phyloP scores from a whole-genome alignment of 2,329 filamentous ascomycete species.

The Balansia obtecta region DNA sequence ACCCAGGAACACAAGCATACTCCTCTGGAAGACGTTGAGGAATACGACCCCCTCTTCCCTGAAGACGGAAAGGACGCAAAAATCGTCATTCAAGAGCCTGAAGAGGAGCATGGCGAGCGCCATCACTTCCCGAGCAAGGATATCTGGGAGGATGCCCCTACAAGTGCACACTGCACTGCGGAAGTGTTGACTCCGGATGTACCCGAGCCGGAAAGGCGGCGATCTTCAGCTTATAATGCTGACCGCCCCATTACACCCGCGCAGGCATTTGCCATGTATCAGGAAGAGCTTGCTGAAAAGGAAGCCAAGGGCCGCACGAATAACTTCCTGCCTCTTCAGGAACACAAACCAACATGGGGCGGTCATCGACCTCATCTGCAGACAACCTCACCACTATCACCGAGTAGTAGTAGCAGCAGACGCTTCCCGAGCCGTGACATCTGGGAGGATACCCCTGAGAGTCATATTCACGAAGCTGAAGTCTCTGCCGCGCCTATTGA shows the following conservation, averaged over 20 bases:
- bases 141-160: constrained; percentile 92
- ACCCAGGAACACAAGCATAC: constrained; percentile 46
- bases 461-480: constrained; percentile 65
- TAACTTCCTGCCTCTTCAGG: constrained; percentile 15
- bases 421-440: constrained; percentile 87
- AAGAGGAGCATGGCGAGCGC: constrained; percentile 39
- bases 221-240: constrained; percentile 15
- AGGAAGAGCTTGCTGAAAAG: constrained; percentile 52
- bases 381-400: constrained; percentile 30
- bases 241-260: constrained; percentile 41
- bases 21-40: constrained; percentile 75
- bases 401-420: constrained; percentile 43
- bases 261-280: constrained; percentile 52
- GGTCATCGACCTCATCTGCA: constrained; percentile 36
- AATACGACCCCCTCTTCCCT: constrained; percentile 90
- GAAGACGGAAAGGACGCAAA: constrained; percentile 51
- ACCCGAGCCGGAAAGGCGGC: constrained; percentile 26
- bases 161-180: constrained; percentile 65
- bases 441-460: constrained; percentile 89
- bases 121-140: constrained; percentile 85
- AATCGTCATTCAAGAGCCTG: constrained; percentile 13
- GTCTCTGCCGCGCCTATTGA: constrained; percentile 32
- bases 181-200: constrained; percentile 69
- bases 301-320: constrained; percentile 25
- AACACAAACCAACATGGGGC: constrained; percentile 31